These are phyloP conservation scores for Selaginella tamariscina DNA, from an alignment of 75 land plant species.

Conservation along the genomic window DNA sequence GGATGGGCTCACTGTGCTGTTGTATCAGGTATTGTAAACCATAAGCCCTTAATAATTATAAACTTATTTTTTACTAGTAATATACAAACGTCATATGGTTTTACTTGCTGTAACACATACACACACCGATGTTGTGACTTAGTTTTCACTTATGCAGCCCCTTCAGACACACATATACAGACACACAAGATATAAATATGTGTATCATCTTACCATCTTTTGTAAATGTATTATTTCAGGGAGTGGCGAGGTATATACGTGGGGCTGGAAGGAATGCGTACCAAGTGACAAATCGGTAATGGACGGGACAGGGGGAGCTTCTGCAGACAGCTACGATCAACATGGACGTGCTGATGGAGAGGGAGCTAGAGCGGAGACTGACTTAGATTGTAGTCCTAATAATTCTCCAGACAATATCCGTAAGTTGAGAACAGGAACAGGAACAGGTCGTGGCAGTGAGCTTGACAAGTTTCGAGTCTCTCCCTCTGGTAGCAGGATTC, in stretches of 20 bases:
- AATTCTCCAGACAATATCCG: constrained; percentile 22
- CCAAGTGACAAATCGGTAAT: constrained; percentile 56
- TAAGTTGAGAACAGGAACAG: background rate
- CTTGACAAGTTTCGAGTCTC: no score
- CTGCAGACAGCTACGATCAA: constrained; percentile 5
- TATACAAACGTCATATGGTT: no score
- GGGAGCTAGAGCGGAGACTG: background rate
- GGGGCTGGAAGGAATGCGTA: constrained; percentile 99
- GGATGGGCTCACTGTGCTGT: constrained; percentile 99
- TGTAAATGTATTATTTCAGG: no score
- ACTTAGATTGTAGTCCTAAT: constrained; percentile 15
- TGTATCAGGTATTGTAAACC: constrained; percentile 68
- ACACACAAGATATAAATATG: no score
- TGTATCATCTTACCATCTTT: no score
- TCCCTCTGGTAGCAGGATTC: no score
- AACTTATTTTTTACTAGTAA: no score
- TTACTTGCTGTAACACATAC: no score
- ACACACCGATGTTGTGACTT: no score
- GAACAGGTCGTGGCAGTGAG: background rate
- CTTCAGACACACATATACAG: no score
- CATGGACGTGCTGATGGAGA: constrained; percentile 11
- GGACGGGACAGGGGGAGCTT: constrained; percentile 25
- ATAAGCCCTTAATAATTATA: no score
- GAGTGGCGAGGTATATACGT: constrained; percentile 70
- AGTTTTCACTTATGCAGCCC: no score